Conservation (phyloP, 2,329 filamentous ascomycete genomes). For the Hypoxylon sp. region DNA sequence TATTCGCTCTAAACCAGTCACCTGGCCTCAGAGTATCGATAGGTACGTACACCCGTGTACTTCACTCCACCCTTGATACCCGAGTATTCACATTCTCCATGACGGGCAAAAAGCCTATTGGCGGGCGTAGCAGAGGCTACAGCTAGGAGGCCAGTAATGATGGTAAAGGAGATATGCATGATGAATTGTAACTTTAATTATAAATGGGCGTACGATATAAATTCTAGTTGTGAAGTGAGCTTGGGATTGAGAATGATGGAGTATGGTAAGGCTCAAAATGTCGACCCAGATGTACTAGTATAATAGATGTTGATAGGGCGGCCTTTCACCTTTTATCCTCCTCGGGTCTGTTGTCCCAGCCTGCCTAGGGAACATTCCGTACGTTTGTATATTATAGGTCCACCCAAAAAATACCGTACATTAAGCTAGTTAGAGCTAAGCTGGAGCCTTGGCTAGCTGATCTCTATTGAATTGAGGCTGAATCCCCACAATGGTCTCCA, state of each 20-base stretch:
- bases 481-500: neutral
- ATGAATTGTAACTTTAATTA: neutral
- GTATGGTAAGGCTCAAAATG: neutral
- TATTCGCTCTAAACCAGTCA: neutral
- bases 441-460: neutral
- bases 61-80: slow-evolving; percentile 3
- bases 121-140: slow-evolving; percentile 4
- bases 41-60: slow-evolving; percentile 6
- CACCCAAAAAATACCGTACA: neutral
- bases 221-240: neutral
- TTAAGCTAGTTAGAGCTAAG: neutral
- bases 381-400: neutral
- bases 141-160: neutral
- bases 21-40: neutral
- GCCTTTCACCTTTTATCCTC: neutral
- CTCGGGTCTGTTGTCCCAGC: neutral
- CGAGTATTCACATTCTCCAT: slow-evolving; percentile 12
- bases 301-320: neutral
- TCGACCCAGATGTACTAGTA: neutral
- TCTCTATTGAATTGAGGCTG: slow-evolving; percentile 3
- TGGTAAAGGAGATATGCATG: slow-evolving; percentile 1
- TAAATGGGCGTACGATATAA: neutral
- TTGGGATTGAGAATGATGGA: neutral
- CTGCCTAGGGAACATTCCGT: neutral
- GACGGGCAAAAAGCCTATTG: slow-evolving; percentile 8